A percentile compares a stretch with the other conserved stretches of the same genome.
These are phyloP conservation scores for Helminthosporium solani DNA, from an alignment of 2,329 filamentous ascomycete genomes.

Conservation along the genomic window DNA sequence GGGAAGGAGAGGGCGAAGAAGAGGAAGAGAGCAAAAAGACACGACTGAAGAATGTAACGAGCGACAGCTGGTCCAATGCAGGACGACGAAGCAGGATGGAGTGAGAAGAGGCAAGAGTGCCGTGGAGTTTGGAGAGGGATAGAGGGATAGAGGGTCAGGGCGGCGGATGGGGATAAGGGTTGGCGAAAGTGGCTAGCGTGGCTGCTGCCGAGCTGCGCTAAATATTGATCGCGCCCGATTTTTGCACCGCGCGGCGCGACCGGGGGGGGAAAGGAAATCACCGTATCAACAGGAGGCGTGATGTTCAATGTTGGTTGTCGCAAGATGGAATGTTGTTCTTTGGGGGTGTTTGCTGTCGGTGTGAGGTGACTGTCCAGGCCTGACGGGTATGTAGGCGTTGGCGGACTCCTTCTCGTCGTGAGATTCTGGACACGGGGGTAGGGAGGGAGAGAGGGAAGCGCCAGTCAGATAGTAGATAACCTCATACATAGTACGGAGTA, in stretches of 20 bases:
- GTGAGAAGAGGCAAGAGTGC: conserved; percentile 1
- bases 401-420: no score
- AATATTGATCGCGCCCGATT: background rate
- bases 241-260: background rate
- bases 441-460: background rate
- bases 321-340: no score
- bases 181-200: conserved; percentile 1
- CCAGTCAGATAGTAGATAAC: background rate
- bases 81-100: conserved; percentile 4
- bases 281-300: no score
- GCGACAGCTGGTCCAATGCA: conserved; percentile 3
- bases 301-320: no score
- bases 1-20: background rate
- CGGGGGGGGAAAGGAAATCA: no score
- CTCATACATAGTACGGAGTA: background rate
- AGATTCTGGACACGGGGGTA: background rate
- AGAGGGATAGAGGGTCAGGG: conserved; percentile 6
- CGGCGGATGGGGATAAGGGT: background rate
- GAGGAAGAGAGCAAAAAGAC: background rate
- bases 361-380: no score
- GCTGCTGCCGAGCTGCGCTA: conserved; percentile 5
- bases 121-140: conserved; percentile 5
- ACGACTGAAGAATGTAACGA: conserved; percentile 1
- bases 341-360: no score
- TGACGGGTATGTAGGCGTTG: no score